Percentiles rank a stretch among this genome's conserved stretches.
Evolutionary conservation across 495 filamentous ascomycete genomes (phyloP).

Genomic region (Penicillium daleae): DNA sequence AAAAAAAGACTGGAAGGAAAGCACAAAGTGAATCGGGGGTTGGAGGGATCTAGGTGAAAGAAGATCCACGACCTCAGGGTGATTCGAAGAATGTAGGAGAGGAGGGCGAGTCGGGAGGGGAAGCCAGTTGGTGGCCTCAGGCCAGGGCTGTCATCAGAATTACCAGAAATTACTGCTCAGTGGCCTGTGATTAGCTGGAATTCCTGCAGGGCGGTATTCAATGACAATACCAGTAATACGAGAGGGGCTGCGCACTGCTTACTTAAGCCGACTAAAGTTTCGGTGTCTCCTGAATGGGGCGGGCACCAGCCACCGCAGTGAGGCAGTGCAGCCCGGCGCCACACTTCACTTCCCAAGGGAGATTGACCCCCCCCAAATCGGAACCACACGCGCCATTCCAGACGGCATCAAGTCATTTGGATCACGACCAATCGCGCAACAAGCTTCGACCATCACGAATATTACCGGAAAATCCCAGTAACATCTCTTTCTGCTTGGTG

Average conservation of each 20-base stretch:
- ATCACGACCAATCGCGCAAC: conserved; percentile 6
- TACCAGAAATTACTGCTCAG: neutral
- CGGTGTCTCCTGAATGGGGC: neutral
- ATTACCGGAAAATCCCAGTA: neutral
- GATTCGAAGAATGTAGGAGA: conserved; percentile 10
- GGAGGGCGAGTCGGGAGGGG: conserved; percentile 8
- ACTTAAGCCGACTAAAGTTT: neutral
- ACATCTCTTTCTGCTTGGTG: neutral
- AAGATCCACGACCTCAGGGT: conserved; percentile 12
- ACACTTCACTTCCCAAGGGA: conserved; percentile 2
- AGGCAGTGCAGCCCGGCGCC: conserved; percentile 19
- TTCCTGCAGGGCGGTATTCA: neutral
- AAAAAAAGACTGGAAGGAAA: neutral
- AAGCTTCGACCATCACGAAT: neutral
- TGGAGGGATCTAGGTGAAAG: conserved; percentile 18
- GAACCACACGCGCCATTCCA: neutral
- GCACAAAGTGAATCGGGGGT: neutral
- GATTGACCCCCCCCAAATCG: neutral
- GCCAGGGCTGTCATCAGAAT: neutral
- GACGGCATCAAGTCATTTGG: neutral
- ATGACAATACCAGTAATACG: conserved; percentile 1
- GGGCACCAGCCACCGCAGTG: conserved; percentile 10
- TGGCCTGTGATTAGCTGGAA: neutral
- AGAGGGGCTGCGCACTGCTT: neutral
- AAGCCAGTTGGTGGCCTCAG: conserved; percentile 6